Conservation (phyloP, 2,329 filamentous ascomycete genomes). For the Ophiostoma angusticollis region DNA sequence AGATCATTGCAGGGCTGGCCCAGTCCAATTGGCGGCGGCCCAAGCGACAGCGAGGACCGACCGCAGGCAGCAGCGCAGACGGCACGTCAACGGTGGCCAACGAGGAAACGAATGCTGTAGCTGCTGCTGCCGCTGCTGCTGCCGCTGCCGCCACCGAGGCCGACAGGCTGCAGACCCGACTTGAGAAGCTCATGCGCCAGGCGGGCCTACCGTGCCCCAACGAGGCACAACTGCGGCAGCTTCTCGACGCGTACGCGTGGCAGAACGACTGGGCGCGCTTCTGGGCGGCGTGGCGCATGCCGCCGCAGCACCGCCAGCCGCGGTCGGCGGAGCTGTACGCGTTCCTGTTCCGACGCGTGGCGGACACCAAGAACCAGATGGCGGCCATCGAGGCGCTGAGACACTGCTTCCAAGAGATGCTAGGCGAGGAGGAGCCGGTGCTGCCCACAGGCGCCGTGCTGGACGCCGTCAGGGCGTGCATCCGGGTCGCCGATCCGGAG, state of each 20-base stretch:
- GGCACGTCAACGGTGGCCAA: no score
- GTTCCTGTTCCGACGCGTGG: conserved; percentile 37
- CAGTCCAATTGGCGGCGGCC: conserved; percentile 14
- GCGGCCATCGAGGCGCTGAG: conserved; percentile 35
- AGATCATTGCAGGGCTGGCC: conserved; percentile 31
- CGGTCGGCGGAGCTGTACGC: conserved; percentile 44
- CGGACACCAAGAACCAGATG: conserved; percentile 28
- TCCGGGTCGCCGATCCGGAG: conserved; percentile 40
- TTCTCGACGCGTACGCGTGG: conserved; percentile 34
- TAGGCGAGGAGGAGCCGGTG: conserved; percentile 38
- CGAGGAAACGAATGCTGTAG: no score
- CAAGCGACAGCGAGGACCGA: background rate
- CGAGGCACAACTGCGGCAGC: conserved; percentile 24
- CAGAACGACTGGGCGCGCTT: conserved; percentile 41
- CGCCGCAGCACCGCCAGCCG: conserved; percentile 33
- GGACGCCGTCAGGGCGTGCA: conserved; percentile 37
- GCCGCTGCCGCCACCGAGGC: conserved; percentile 13
- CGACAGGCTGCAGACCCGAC: conserved; percentile 27
- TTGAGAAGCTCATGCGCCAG: conserved; percentile 32
- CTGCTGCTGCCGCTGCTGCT: no score
- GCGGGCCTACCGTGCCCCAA: conserved; percentile 25
- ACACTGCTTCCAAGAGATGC: conserved; percentile 48
- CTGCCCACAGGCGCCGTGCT: conserved; percentile 30
- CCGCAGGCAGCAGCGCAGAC: background rate
- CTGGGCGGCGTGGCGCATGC: conserved; percentile 47